Conservation (phyloP, 2,329 filamentous ascomycete species). For the Plenodomus tracheiphilus region DNA sequence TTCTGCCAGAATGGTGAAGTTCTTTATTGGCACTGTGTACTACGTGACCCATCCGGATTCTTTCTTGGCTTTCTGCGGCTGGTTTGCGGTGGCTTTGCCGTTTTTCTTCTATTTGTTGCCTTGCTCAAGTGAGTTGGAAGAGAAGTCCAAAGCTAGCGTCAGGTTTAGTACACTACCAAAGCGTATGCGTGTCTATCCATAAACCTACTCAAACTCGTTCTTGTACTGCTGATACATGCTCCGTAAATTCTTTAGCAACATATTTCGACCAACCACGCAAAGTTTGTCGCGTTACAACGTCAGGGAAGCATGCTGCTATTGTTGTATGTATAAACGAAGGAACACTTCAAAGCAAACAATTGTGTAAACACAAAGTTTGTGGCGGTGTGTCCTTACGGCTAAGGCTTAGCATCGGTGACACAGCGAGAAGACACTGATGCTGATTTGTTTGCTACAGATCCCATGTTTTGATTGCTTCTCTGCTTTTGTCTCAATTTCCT, state of each 20-base stretch:
- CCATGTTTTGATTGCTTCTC: no score
- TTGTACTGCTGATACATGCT: slow-evolving; percentile 49
- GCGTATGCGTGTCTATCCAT: not conserved
- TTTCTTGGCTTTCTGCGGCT: not conserved
- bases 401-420: no score
- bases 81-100: not conserved
- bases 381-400: no score
- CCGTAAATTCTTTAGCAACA: slow-evolving; percentile 22
- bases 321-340: no score
- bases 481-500: no score
- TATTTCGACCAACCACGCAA: not conserved
- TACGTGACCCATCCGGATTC: slow-evolving; percentile 25
- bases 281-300: no score
- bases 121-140: not conserved
- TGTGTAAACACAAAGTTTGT: no score
- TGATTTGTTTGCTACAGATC: no score
- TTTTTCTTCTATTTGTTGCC: not conserved
- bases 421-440: no score
- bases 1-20: slow-evolving; percentile 47
- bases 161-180: no score
- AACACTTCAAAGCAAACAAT: no score
- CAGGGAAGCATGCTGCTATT: no score
- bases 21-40: slow-evolving; percentile 43
- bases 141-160: slow-evolving; percentile 43
- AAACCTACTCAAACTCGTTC: slow-evolving; percentile 40